These are phyloP conservation scores for Solanum corneliomulleri DNA, from an alignment of 257 asterid genomes.

Conservation along the genomic window DNA sequence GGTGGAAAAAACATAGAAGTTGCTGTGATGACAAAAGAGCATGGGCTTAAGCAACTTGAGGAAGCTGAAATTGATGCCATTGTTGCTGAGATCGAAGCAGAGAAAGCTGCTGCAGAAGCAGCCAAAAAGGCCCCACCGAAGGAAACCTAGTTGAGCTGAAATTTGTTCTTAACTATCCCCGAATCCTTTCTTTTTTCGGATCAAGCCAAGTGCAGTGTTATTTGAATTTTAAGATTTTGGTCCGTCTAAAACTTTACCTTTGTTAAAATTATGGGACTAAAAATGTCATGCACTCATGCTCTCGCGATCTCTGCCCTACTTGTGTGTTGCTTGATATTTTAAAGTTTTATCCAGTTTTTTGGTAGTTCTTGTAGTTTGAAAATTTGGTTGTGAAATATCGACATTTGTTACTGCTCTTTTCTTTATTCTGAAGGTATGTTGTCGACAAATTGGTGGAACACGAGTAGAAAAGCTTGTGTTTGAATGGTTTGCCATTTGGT, in stretches of 20 bases:
- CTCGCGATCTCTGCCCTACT: background rate
- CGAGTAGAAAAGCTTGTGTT: background rate
- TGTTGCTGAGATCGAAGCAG: constrained; percentile 85
- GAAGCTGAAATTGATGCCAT: constrained; percentile 89
- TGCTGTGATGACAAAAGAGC: constrained; percentile 82
- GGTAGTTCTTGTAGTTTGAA: background rate
- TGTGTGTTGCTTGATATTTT: background rate
- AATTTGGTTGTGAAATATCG: background rate
- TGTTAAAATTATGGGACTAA: background rate
- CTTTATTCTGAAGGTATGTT: background rate
- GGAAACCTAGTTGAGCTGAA: constrained; percentile 26
- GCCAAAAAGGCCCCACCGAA: constrained; percentile 77
- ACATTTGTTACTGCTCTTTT: background rate
- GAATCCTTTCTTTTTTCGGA: background rate
- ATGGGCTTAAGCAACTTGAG: constrained; percentile 74
- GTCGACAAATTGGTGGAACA: background rate
- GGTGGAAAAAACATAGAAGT: constrained; percentile 98
- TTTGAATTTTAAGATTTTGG: background rate
- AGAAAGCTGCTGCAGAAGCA: constrained; percentile 97
- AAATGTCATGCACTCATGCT: background rate
- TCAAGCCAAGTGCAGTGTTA: constrained; percentile 5
- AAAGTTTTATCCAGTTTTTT: background rate
- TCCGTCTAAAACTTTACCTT: background rate
- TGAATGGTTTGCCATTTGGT: background rate
- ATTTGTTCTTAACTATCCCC: background rate